Percentiles rank a stretch among this genome's conserved stretches.
Evolutionary conservation across 345 rosid species (phyloP).

Genomic region (Triadica sebifera): DNA sequence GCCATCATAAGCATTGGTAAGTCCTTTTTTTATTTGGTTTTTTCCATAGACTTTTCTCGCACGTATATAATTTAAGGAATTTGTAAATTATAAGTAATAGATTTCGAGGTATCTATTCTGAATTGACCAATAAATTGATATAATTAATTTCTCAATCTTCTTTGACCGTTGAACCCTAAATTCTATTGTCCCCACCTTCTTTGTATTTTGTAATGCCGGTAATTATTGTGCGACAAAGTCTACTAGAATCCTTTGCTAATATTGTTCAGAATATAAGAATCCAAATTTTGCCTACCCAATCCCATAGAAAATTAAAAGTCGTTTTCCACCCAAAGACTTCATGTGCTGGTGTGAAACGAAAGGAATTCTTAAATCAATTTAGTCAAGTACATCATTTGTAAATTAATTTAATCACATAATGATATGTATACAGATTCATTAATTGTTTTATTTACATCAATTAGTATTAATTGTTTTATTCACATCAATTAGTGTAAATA

Average conservation of each 20-base stretch:
- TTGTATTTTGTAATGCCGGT: neutral
- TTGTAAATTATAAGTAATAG: neutral
- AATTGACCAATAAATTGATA: neutral
- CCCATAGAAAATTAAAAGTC: neutral
- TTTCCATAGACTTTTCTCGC: too few relatives aligned
- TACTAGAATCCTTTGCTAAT: too few relatives aligned
- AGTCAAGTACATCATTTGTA: too few relatives aligned
- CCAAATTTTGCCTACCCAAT: neutral
- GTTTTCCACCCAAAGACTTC: neutral
- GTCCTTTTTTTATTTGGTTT: too few relatives aligned
- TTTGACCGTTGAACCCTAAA: slow-evolving; percentile 9
- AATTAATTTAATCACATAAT: too few relatives aligned
- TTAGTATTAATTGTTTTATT: too few relatives aligned
- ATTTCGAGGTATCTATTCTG: neutral
- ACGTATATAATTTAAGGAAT: too few relatives aligned
- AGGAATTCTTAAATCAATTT: too few relatives aligned
- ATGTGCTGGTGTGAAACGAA: neutral
- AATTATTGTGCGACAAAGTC: neutral
- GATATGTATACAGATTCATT: too few relatives aligned
- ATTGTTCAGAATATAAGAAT: slow-evolving; percentile 1
- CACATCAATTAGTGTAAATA: too few relatives aligned
- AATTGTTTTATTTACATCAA: too few relatives aligned
- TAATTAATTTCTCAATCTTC: neutral
- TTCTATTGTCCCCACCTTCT: slow-evolving; percentile 2
- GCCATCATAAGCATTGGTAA: too few relatives aligned